Evolutionary conservation across 148 eudicot species (phyloP), one percentile per base, ranked within the genome.

Genomic region (Spergularia bocconei): DNA sequence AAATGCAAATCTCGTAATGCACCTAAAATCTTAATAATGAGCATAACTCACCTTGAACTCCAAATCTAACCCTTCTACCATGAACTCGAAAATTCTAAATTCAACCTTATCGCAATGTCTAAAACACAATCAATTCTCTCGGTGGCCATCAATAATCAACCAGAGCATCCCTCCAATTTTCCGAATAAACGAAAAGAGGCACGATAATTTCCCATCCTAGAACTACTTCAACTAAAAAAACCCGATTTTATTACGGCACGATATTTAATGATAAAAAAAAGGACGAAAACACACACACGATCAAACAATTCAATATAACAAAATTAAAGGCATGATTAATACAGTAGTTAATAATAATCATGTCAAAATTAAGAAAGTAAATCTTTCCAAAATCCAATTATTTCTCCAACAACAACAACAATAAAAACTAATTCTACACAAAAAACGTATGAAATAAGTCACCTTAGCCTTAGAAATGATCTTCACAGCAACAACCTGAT

Each of bases 381-480:
- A 29, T 29, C 21, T 20, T 1, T 23, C 44, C 16, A 0, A 48
- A 47, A 19, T 15, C 53, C 19, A 47, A 0, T 4, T 3, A 69
- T 67, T 21, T 13, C 6, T 44, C 48, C 19, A 17, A 39, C 5
- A 11, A 48, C 20, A 50, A 14, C 19, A 17, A 39, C 21, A 17
- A 66, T 7, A 33, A 41, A 17, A 66, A 69, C 53, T 33, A 52
- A 21, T 13, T 50, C 20, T 33, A 16, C 7, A 58, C 44, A 68
- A 13, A 29, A 29, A 29, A 29, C 36, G 36, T 29, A 29, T 29
- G 36, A 29, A 29, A 29, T 29, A 29, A 14, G 21, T 80, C 77
- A 89, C 92, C 92, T 87, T 89, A 13, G 92, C 78, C 79, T 89
- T 89, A 20, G 90, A 84, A 82, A 89, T 85, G 82, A 89, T 89